Conservation (phyloP, 2,329 filamentous ascomycete genomes). For the Penicillium brasilianum region DNA sequence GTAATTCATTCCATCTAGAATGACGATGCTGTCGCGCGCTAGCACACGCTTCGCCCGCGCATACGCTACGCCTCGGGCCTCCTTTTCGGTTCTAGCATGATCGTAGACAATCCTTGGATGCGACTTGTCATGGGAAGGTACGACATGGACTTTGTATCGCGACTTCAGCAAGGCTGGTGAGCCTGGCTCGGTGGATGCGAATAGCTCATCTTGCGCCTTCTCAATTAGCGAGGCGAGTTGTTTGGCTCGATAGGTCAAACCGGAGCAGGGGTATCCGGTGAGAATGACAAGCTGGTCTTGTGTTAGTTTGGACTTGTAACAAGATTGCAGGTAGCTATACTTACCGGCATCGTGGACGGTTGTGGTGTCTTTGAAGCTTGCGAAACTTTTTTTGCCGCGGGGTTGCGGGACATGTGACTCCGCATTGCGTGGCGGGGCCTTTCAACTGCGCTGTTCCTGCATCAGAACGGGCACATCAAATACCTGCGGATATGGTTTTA, state of each 20-base stretch:
- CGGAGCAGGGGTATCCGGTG: slow-evolving; percentile 67
- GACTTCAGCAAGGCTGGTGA: slow-evolving; percentile 47
- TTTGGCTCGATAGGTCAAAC: slow-evolving; percentile 64
- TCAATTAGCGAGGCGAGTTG: slow-evolving; percentile 61
- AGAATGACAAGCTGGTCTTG: slow-evolving; percentile 61
- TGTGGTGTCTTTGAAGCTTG: slow-evolving; percentile 12
- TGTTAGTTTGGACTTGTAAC: background rate
- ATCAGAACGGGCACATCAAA: background rate
- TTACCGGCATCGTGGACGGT: slow-evolving; percentile 37
- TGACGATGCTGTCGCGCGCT: slow-evolving; percentile 63
- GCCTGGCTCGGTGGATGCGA: slow-evolving; percentile 36
- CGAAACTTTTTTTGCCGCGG: slow-evolving; percentile 27
- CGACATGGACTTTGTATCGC: slow-evolving; percentile 49
- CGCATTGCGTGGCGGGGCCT: slow-evolving; percentile 2
- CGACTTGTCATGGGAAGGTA: slow-evolving; percentile 47
- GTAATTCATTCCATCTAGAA: slow-evolving; percentile 69
- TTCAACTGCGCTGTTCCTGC: background rate
- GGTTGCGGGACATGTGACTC: slow-evolving; percentile 30
- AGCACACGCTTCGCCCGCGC: slow-evolving; percentile 65
- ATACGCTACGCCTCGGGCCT: slow-evolving; percentile 65
- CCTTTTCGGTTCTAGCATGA: slow-evolving; percentile 64
- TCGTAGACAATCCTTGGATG: slow-evolving; percentile 60
- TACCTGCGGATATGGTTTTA: background rate
- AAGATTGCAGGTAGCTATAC: slow-evolving; percentile 5
- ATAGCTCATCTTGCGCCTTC: slow-evolving; percentile 53